Evolutionary conservation across 805 yeast species (phyloP).

Genomic region (Yamadazyma takamatsuzukensis): DNA sequence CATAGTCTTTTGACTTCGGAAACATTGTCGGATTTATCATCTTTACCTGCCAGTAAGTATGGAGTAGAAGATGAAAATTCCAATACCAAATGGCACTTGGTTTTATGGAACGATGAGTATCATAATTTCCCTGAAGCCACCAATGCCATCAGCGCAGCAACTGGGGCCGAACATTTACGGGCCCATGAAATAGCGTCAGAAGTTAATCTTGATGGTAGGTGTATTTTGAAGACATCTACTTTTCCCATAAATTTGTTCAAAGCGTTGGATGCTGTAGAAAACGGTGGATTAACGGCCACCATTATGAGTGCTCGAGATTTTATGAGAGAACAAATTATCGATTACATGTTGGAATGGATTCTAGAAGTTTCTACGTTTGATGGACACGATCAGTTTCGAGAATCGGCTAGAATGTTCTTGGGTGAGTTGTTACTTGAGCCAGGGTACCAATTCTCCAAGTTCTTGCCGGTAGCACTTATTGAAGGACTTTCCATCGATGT

Average conservation of each 20-base stretch:
- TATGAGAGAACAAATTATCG: conserved; percentile 45
- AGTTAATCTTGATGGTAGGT: conserved; percentile 50
- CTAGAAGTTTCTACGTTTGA: conserved; percentile 28
- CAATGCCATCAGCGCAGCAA: conserved; percentile 38
- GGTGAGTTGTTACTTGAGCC: conserved; percentile 43
- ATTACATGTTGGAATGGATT: conserved; percentile 51
- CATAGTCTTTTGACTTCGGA: conserved; percentile 19
- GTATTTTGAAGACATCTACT: conserved; percentile 37
- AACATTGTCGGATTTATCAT: conserved; percentile 26
- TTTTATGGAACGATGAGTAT: conserved; percentile 78
- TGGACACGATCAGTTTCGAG: conserved; percentile 17
- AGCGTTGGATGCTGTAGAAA: conserved; percentile 37
- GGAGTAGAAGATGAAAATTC: conserved; percentile 30
- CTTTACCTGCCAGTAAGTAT: conserved; percentile 29
- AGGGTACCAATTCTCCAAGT: conserved; percentile 27
- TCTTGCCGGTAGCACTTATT: conserved; percentile 21
- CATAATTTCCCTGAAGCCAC: conserved; percentile 60
- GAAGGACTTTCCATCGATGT: conserved; percentile 15
- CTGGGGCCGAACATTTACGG: conserved; percentile 17
- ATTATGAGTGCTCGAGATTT: conserved; percentile 50
- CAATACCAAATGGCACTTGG: conserved; percentile 37
- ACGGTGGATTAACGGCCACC: conserved; percentile 53
- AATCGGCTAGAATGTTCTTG: conserved; percentile 20
- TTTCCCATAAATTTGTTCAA: conserved; percentile 20
- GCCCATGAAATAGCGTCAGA: conserved; percentile 38